Evolutionary conservation across 2,329 filamentous ascomycete species (phyloP), one percentile per base, ranked within the genome.

Genomic region (Penicillium sp.): DNA sequence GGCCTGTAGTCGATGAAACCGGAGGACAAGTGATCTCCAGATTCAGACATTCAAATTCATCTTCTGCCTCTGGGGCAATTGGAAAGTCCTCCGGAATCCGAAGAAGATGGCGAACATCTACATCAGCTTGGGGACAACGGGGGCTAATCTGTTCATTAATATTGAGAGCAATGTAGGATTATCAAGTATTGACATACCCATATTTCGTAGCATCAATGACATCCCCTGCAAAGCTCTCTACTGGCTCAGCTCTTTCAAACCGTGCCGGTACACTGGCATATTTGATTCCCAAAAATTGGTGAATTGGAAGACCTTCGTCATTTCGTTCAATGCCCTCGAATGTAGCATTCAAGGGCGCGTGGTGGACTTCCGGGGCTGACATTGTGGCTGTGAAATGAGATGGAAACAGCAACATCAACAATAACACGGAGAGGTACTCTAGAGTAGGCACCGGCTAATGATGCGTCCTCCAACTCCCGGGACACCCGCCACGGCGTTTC

Each of bases 1-100:
- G 54, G 0, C 26, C 46, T 4, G 48, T 27, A 0, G 9, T 29
- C 0, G 47, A 8, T 3, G 42, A 11, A 1, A 54, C 50, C 3
- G 61, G 59, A 0, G 69, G 77, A 19, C 65, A 59, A 4, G 65
- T 74, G 3, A 81, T 70, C 22, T 80, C 76, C 2, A 81, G 33
- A 51, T 79, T 81, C 44, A 78, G 59, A 47, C 78, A 81, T 21
- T 68, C 65, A 5, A 80, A 76, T 58, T 81, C 79, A 50, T 79
- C 75, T 56, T 79, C 73, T 0, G 58, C 60, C 35, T 77, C 74
- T 0, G 66, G 54, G 9, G 54, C 58, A 27, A 73, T 68, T 1
- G 46, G 50, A 24, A 71, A 64, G 6, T 73, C 65, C 7, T 72
- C 70, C 0, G 78, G 78, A 1, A 79, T 71, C 8, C 78, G 76